Conservation (phyloP, 139 green algal species). For the Closterium sp. region DNA sequence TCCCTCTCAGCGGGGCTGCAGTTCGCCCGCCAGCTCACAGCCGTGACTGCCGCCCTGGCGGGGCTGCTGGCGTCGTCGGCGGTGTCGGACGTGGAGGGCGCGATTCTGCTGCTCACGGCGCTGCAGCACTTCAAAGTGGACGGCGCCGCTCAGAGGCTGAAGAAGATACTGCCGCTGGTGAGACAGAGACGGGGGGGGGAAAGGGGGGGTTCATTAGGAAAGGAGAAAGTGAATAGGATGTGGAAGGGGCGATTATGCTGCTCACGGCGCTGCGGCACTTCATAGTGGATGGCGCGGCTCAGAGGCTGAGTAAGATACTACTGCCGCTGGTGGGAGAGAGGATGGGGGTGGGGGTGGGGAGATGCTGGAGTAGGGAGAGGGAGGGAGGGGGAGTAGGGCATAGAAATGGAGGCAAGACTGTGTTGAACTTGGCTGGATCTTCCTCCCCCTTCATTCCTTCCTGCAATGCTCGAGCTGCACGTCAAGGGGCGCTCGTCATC, state of each 20-base stretch:
- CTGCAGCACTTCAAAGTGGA: conserved; percentile 70
- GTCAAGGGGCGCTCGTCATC: not conserved
- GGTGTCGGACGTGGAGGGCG: conserved; percentile 68
- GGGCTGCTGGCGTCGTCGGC: conserved; percentile 70
- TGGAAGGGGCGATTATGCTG: conserved; percentile 71
- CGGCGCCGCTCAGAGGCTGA: conserved; percentile 3
- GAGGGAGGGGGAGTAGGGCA: not conserved
- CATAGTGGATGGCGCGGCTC: conserved; percentile 53
- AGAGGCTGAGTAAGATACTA: conserved; percentile 63
- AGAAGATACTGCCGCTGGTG: conserved; percentile 71
- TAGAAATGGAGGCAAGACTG: not conserved
- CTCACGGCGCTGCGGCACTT: conserved; percentile 72
- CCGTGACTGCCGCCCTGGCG: conserved; percentile 50
- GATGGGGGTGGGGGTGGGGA: not conserved
- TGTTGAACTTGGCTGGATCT: not conserved
- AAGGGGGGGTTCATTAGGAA: not conserved
- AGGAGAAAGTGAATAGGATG: conserved; percentile 63
- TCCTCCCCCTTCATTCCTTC: not conserved
- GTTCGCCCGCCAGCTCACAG: conserved; percentile 58
- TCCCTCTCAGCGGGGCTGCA: conserved; percentile 65
- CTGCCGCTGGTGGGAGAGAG: conserved; percentile 59
- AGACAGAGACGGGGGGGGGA: not conserved
- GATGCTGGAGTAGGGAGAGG: not conserved
- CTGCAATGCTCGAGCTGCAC: too few relatives aligned
- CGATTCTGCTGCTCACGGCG: conserved; percentile 71